Evolutionary conservation across 2,329 filamentous ascomycete species (phyloP).

Genomic region (Alternaria burnsii): DNA sequence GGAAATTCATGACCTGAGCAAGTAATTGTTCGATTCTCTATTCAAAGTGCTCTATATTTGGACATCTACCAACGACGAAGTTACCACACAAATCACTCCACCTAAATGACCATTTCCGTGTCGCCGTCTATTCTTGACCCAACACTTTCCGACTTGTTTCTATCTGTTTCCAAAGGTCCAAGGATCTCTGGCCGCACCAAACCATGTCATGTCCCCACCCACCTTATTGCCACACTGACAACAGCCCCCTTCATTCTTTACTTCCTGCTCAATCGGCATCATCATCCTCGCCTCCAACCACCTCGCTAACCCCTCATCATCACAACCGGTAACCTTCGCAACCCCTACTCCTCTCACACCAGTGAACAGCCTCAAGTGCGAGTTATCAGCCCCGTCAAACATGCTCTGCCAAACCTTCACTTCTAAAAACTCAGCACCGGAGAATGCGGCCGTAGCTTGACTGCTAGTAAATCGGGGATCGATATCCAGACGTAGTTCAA

Average conservation of each 20-base stretch:
- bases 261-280: slow-evolving; percentile 38
- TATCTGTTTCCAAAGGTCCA: slow-evolving; percentile 36
- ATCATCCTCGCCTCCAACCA: slow-evolving; percentile 59
- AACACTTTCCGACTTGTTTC: neutral
- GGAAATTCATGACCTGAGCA: too few relatives aligned
- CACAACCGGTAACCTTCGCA: slow-evolving; percentile 55
- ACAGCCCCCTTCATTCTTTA: slow-evolving; percentile 38
- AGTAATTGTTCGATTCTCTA: neutral
- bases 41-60: neutral
- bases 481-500: slow-evolving; percentile 59
- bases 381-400: slow-evolving; percentile 51
- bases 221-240: slow-evolving; percentile 27
- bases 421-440: slow-evolving; percentile 56
- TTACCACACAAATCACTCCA: too few relatives aligned
- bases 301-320: slow-evolving; percentile 53
- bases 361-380: slow-evolving; percentile 56
- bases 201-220: slow-evolving; percentile 21
- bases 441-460: slow-evolving; percentile 56
- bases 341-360: slow-evolving; percentile 56
- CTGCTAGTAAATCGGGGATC: slow-evolving; percentile 56
- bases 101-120: neutral
- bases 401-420: slow-evolving; percentile 59
- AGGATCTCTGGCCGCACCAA: slow-evolving; percentile 23
- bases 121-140: neutral
- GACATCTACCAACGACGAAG: too few relatives aligned